Evolutionary conservation across 2,329 filamentous ascomycete species (phyloP), one percentile per base, ranked within the genome.

Genomic region (Rhynchosporium graminicola): DNA sequence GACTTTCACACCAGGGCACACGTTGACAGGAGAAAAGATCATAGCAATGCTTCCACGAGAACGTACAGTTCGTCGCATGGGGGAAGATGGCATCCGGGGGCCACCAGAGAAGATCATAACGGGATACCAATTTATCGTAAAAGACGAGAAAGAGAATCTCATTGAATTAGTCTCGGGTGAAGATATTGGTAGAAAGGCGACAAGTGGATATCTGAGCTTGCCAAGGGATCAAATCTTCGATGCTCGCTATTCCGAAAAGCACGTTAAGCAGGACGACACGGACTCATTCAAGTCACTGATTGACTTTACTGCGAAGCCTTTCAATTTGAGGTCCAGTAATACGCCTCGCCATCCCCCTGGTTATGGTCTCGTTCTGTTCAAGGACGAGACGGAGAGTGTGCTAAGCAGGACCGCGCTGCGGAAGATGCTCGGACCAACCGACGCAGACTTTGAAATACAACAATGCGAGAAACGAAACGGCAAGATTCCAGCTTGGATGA

Each of bases 361-460:
- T 9, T 56, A 56, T 56, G 52, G n/a, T 28, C 15, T 56, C 4
- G 36, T 29, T 42, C 3, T n/a, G 10, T 56, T 43, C 15, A 56
- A 42, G 38, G 15, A 56, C 29, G 36, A 20, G 10, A 43, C 2
- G 2, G 15, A 43, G 38, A 9, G 45, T 7, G 15, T 56, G 29
- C 15, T 56, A 13, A 56, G 52, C 15, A 56, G 15, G 26, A 56
- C 15, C 13, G 52, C 36, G 42, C 10, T 56, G 31, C 33, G 52
- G 29, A 43, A 29, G 26, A 43, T 56, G 52, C 52, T 56, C 20
- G 52, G 15, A 40, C 2, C 4, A 5, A 56, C 15, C 3, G 15
- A 56, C 45, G 15, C 15, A 29, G 52, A 56, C 20, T 43, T 42
- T 43, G 52, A 43, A 40, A 56, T 56, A 40, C 15, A 56, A 43